Conservation (phyloP, 768 basidiomycete genomes). For the Phlebiopsis gigantea region DNA sequence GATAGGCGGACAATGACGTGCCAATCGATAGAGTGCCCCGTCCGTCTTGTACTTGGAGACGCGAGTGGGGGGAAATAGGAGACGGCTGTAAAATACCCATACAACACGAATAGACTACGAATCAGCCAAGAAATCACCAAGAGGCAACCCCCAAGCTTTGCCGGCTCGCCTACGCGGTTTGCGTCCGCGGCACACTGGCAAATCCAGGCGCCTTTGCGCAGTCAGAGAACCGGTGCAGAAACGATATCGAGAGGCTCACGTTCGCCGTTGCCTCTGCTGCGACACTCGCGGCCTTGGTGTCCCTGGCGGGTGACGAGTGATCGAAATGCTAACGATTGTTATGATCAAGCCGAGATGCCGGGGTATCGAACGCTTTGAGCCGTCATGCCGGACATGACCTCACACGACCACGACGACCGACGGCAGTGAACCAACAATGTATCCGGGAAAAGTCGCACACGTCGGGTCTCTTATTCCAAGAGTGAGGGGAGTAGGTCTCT, state of each 20-base stretch:
- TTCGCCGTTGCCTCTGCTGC: too few relatives aligned
- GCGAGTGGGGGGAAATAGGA: neutral
- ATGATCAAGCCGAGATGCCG: neutral
- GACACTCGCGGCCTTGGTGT: too few relatives aligned
- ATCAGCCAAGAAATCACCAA: neutral
- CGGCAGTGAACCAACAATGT: neutral
- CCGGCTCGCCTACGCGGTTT: neutral
- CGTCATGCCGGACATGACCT: neutral
- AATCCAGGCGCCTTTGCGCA: too few relatives aligned
- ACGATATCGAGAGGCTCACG: too few relatives aligned
- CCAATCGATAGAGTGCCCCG: neutral
- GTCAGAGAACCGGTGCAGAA: too few relatives aligned
- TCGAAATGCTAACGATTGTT: too few relatives aligned
- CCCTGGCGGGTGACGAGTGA: too few relatives aligned
- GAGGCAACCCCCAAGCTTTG: neutral
- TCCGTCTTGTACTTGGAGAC: neutral
- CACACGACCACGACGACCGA: neutral
- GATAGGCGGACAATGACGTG: neutral
- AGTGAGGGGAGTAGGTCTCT: too few relatives aligned
- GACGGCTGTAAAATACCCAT: neutral
- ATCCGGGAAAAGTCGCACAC: neutral
- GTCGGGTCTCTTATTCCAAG: too few relatives aligned
- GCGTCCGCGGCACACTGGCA: too few relatives aligned
- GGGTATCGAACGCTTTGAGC: neutral
- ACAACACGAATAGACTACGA: too few relatives aligned